Percentiles rank a stretch among this genome's conserved stretches.
Conservation (phyloP, 768 basidiomycete species). For the Chlorophyllum brunneum region DNA sequence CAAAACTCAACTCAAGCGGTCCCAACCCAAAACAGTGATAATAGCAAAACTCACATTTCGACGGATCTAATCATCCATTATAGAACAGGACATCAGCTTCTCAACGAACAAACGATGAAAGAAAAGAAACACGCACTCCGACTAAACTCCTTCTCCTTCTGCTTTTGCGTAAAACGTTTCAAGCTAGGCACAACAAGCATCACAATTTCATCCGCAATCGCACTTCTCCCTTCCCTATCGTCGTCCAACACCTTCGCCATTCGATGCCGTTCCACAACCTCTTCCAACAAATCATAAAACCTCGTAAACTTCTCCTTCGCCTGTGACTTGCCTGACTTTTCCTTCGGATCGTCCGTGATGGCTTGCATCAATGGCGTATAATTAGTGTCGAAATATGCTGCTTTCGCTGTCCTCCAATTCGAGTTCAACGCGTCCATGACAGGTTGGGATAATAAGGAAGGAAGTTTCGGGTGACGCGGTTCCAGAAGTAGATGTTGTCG, state of each 20-base stretch:
- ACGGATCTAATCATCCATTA: no score
- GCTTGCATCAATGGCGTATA: slow-evolving; percentile 74
- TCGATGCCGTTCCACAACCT: slow-evolving; percentile 72
- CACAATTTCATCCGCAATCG: slow-evolving; percentile 68
- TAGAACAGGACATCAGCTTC: background rate
- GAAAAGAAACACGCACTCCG: slow-evolving; percentile 52
- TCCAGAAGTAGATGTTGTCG: slow-evolving; percentile 53
- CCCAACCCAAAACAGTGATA: background rate
- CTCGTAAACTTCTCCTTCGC: slow-evolving; percentile 81
- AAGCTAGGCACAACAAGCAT: slow-evolving; percentile 75
- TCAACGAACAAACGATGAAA: background rate
- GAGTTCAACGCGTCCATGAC: slow-evolving; percentile 62
- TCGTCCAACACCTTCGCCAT: slow-evolving; percentile 68
- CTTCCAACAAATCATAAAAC: slow-evolving; percentile 80
- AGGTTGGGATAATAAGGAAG: slow-evolving; percentile 53
- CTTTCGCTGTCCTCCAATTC: slow-evolving; percentile 76
- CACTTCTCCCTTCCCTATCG: slow-evolving; percentile 54
- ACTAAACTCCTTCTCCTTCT: slow-evolving; percentile 79
- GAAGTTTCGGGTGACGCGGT: slow-evolving; percentile 43
- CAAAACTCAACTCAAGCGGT: slow-evolving; percentile 4
- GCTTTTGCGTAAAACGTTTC: slow-evolving; percentile 70
- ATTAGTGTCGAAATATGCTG: slow-evolving; percentile 80
- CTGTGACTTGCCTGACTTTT: slow-evolving; percentile 51
- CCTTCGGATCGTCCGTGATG: slow-evolving; percentile 60
- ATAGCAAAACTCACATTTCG: slow-evolving; percentile 51